Base-by-base conservation (phyloP, 2,329 filamentous ascomycete genomes). In the Colletotrichum endophyticum region DNA sequence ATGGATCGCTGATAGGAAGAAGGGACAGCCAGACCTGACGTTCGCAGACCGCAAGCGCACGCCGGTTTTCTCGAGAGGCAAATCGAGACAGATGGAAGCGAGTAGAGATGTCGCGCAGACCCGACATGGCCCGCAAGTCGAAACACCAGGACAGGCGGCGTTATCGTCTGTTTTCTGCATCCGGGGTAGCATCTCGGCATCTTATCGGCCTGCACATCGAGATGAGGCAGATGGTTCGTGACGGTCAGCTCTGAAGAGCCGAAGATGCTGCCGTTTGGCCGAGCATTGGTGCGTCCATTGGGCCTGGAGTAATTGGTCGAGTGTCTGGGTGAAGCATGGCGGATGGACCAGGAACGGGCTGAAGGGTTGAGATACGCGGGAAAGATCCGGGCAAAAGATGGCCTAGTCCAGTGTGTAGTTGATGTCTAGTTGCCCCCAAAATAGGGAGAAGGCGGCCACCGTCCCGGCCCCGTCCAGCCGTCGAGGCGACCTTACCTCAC, bases 211-310 rank as follows among this genome's bases (percentile, higher is more conserved):
- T 66, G 59, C 59, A 49, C 57, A 44, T 61, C 49, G 57, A 53
- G 56, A 56, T 49, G 57, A 49, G 27, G 27, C 39, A n/a, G 19
- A 28, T 30, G 25, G 36, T 25, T 28, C 22, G 49, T 27, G 27
- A 39, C 44, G 49, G 56, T n/a, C 6, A 16, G 64, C 6, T 32
- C 49, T 44, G 36, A 76, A 66, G 59, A 74, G 64, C 64, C 64
- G 70, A 69, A 70, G 67, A 74, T 74, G 70, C 49, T 76, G 70
- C 70, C 71, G 66, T 74, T 76, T 76, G 74, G 66, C 74, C 74
- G 74, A 73, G 49, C 64, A 73, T 69, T 73, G 39, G 64, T 76
- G 71, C 66, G 70, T 49, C 57, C 59, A 49, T 66, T 25, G 19
- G 66, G 53, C 44, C 49, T 39, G 30, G 8, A 32, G 59, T 22